Conservation (phyloP, 2,329 filamentous ascomycete species). For the Conoideocrella luteorostrata region DNA sequence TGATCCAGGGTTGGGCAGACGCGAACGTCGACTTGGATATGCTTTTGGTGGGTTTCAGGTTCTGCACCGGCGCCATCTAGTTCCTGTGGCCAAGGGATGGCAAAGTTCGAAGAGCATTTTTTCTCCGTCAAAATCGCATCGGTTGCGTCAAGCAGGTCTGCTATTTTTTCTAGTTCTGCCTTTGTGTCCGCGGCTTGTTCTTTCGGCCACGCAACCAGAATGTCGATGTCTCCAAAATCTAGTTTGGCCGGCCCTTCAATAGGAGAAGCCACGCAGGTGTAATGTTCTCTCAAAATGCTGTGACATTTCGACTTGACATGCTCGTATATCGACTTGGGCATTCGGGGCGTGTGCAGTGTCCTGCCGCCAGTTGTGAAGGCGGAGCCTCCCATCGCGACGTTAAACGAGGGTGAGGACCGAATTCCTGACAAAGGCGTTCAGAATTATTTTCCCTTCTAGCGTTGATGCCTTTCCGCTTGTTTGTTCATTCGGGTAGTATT, state of each 20-base stretch:
- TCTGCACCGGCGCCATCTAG: background rate
- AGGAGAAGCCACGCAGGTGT: conserved; percentile 48
- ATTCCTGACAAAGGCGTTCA: too few relatives aligned
- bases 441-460: too few relatives aligned
- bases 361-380: conserved; percentile 45
- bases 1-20: conserved; percentile 36
- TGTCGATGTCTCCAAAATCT: conserved; percentile 67
- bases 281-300: conserved; percentile 43
- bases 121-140: conserved; percentile 25
- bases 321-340: conserved; percentile 53
- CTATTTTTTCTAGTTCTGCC: conserved; percentile 25
- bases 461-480: too few relatives aligned
- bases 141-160: conserved; percentile 37
- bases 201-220: conserved; percentile 46
- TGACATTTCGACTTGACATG: conserved; percentile 40
- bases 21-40: conserved; percentile 65
- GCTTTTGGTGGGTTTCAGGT: conserved; percentile 20
- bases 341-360: conserved; percentile 57
- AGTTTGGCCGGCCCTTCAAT: conserved; percentile 64
- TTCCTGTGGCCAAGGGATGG: conserved; percentile 46
- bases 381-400: conserved; percentile 62
- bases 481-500: too few relatives aligned
- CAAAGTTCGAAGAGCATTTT: conserved; percentile 35
- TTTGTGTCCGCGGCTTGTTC: conserved; percentile 5
- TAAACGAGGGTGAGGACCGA: too few relatives aligned